A percentile compares a stretch with the other conserved stretches of the same genome.
Conservation (phyloP, 371 early-diverging fungal genomes). For the Phascolomyces articulosus region DNA sequence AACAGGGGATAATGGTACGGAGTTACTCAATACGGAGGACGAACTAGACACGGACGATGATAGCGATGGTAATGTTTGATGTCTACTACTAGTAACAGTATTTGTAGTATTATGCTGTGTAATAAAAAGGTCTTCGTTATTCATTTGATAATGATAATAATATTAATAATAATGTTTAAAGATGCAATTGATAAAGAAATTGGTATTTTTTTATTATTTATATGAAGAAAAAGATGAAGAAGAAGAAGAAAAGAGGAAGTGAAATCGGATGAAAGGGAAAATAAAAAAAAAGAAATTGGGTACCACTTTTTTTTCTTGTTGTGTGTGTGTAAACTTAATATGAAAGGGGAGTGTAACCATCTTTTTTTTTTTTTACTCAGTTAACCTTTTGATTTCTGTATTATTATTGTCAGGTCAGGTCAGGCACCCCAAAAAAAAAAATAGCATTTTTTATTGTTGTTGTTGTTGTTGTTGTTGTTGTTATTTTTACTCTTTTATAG, state of each 20-base stretch:
- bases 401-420: too few relatives aligned
- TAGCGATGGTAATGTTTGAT: slow-evolving; percentile 18
- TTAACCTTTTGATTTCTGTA: too few relatives aligned
- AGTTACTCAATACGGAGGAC: slow-evolving; percentile 10
- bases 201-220: not conserved
- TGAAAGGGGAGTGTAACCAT: too few relatives aligned
- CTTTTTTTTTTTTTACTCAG: too few relatives aligned
- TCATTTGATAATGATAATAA: slow-evolving; percentile 1
- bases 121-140: not conserved
- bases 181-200: too few relatives aligned
- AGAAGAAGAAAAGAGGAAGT: not conserved
- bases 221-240: not conserved
- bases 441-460: too few relatives aligned
- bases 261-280: slow-evolving; percentile 1
- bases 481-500: too few relatives aligned
- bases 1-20: slow-evolving; percentile 14
- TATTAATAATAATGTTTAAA: too few relatives aligned
- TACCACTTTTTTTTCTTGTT: too few relatives aligned
- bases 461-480: too few relatives aligned
- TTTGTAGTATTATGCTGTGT: not conserved
- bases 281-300: slow-evolving; percentile 3
- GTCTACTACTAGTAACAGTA: not conserved
- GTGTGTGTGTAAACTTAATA: too few relatives aligned
- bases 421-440: too few relatives aligned
- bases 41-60: slow-evolving; percentile 26